A percentile compares a stretch with the other conserved stretches of the same genome.
phyloP scores from a whole-genome alignment of 1,139 yeast species.

The Yamadazyma dushanensis region DNA sequence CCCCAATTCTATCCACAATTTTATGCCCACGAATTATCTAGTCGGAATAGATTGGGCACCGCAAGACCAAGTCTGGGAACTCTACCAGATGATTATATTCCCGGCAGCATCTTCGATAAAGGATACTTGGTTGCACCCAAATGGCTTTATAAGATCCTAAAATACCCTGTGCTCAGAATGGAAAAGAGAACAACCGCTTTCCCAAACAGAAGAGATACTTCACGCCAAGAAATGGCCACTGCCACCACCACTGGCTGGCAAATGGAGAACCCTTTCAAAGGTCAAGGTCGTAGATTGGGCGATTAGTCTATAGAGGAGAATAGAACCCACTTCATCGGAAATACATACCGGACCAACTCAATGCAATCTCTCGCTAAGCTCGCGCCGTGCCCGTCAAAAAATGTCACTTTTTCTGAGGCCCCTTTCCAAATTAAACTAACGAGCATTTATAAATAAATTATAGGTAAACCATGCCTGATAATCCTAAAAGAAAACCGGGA shows the following conservation, averaged over 20 bases:
- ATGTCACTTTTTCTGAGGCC: not conserved
- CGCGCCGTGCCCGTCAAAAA: not conserved
- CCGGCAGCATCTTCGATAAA: constrained; percentile 39
- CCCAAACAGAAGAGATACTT: not conserved
- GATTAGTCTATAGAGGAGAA: constrained; percentile 4
- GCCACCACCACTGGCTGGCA: constrained; percentile 4
- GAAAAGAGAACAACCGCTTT: not conserved
- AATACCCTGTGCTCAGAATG: constrained; percentile 24
- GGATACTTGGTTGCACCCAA: constrained; percentile 47
- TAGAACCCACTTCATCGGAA: too few species aligned
- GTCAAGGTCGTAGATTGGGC: constrained; percentile 10
- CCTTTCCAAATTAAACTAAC: not conserved
- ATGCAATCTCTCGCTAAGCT: too few species aligned
- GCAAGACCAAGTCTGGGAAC: constrained; percentile 1
- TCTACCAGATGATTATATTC: constrained; percentile 22
- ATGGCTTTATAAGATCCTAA: constrained; percentile 33
- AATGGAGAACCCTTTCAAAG: constrained; percentile 6
- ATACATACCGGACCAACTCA: too few species aligned
- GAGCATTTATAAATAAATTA: not conserved
- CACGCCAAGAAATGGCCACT: not conserved
- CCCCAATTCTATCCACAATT: constrained; percentile 44
- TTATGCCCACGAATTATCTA: constrained; percentile 10
- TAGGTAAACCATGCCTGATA: constrained; percentile 6
- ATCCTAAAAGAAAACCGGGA: constrained; percentile 5
- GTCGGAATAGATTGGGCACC: constrained; percentile 38